These are phyloP conservation scores for Oidiodendron maius DNA, from an alignment of 495 filamentous ascomycete species.

Conservation along the genomic window DNA sequence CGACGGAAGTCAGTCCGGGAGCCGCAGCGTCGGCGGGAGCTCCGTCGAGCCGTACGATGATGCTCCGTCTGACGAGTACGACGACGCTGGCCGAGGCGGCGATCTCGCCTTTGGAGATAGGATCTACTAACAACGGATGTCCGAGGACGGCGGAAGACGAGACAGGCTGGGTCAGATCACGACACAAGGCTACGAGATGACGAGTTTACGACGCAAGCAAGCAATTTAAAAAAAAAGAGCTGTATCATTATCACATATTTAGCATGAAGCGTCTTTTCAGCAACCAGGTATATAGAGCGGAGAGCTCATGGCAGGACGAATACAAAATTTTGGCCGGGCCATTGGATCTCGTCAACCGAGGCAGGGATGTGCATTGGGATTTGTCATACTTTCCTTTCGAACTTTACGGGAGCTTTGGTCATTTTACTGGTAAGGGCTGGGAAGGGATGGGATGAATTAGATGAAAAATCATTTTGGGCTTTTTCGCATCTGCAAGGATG, in stretches of 20 bases:
- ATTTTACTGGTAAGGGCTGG: too few relatives aligned
- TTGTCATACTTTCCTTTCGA: too few relatives aligned
- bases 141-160: conserved; percentile 13
- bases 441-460: too few relatives aligned
- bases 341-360: too few relatives aligned
- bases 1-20: conserved; percentile 33
- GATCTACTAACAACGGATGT: conserved; percentile 30
- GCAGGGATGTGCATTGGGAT: too few relatives aligned
- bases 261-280: not conserved
- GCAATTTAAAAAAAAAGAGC: conserved; percentile 19
- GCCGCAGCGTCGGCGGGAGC: conserved; percentile 23
- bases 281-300: conserved; percentile 11
- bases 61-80: conserved; percentile 19
- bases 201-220: conserved; percentile 11
- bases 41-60: conserved; percentile 35
- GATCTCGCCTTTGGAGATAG: conserved; percentile 34
- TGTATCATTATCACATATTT: conserved; percentile 23
- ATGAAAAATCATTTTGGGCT: too few relatives aligned
- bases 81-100: conserved; percentile 27
- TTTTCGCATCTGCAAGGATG: too few relatives aligned
- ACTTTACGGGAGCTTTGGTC: too few relatives aligned
- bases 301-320: too few relatives aligned
- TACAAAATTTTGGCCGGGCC: too few relatives aligned
- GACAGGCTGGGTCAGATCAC: conserved; percentile 2
- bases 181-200: conserved; percentile 14